Base-by-base conservation (phyloP, 345 rosid species). In the Moricandia arvensis region DNA sequence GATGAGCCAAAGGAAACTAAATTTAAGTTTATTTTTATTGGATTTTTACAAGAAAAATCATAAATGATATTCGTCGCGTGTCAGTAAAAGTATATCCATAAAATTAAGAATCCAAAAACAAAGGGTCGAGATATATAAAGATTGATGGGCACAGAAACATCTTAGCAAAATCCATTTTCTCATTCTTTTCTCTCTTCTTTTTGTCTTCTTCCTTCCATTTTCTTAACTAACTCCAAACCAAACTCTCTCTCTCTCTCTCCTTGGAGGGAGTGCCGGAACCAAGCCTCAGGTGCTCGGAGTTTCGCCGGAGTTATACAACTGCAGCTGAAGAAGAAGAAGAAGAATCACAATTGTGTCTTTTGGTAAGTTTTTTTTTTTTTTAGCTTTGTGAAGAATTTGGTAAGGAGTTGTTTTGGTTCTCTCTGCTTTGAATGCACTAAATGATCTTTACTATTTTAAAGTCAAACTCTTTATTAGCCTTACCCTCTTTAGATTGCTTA, bases 341-440 rank as follows among this genome's bases (percentile, higher is more conserved):
- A 21, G 24, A 21, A 38, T 38, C 73, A 9, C 21, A 59, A 75
- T 59, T 75, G 15, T 66, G 6, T 55, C 11, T 43, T 59, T 33
- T 18, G 62, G 79, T 67, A 33, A 67, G 62, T 67, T 59, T 41
- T 15, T 34, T 49, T 38, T 10, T 38, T 38, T 29, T 29, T 33
- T 33, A 0, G 7, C 7, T 43, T 43, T 43, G 16, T 43, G 51
- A 5, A 6, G 15, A 43, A 43, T 12, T 43, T 43, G 45, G 45
- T 38, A 9, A 38, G 13, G 45, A 10, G 4, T 13, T 43, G 16
- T 4, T 1, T 13, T 43, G 51, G 12, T 37, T 37, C 37, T 33
- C 37, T 33, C 37, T 37, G 43, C 43, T 43, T 13, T 43, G 51
- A 38, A 38, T 38, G n/a, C n/a, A 38, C 45, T 11, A 38, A 38